These are phyloP conservation scores for Colletotrichum navitas DNA, from an alignment of 2,329 filamentous ascomycete species.

Conservation along the genomic window DNA sequence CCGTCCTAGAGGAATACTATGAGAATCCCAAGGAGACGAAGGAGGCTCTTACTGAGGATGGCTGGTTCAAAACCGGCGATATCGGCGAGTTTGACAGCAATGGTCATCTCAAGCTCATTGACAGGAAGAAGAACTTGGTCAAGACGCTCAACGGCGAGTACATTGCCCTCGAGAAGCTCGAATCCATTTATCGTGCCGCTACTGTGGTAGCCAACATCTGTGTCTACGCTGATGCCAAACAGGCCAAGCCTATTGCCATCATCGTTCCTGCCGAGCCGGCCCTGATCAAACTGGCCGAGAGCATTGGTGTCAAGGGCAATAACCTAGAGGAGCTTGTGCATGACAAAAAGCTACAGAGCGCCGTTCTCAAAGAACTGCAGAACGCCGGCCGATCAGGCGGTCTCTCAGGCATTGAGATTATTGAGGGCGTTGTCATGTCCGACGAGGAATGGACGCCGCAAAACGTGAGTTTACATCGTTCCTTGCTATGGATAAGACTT, in stretches of 20 bases:
- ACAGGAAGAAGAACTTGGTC: slow-evolving; percentile 90
- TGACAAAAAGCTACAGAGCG: slow-evolving; percentile 72
- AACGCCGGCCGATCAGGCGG: slow-evolving; percentile 71
- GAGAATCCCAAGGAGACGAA: slow-evolving; percentile 82
- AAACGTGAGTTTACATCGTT: slow-evolving; percentile 68
- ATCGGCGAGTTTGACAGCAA: slow-evolving; percentile 82
- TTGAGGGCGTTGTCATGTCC: slow-evolving; percentile 77
- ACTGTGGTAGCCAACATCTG: slow-evolving; percentile 68
- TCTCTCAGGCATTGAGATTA: slow-evolving; percentile 75
- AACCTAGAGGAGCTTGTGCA: slow-evolving; percentile 76
- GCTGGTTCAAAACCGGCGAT: slow-evolving; percentile 91
- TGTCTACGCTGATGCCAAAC: slow-evolving; percentile 64
- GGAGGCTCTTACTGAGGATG: slow-evolving; percentile 76
- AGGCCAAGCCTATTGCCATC: slow-evolving; percentile 67
- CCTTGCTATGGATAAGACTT: not conserved
- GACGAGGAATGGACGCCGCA: slow-evolving; percentile 83
- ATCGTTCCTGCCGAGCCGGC: slow-evolving; percentile 69
- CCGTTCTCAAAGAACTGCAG: slow-evolving; percentile 76
- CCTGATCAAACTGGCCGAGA: slow-evolving; percentile 64
- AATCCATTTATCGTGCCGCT: slow-evolving; percentile 65
- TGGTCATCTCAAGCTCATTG: slow-evolving; percentile 81
- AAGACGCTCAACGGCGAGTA: slow-evolving; percentile 88
- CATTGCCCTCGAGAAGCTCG: slow-evolving; percentile 82
- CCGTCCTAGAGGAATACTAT: slow-evolving; percentile 80
- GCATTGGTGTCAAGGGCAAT: slow-evolving; percentile 61